Base-by-base conservation (phyloP, 306 rosid species). In the Cicer cuneatum region DNA sequence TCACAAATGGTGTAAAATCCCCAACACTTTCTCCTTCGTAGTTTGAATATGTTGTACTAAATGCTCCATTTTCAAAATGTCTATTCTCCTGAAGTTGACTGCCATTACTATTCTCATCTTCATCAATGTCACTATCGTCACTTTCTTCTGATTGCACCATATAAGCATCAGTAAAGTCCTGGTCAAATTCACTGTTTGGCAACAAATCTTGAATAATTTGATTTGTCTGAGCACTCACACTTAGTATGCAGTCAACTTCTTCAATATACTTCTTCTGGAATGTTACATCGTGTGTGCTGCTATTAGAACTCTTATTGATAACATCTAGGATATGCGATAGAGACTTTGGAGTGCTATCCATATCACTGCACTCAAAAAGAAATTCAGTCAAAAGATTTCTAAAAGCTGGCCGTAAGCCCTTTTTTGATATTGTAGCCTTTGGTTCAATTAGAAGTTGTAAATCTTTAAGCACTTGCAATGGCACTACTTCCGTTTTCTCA, bases 111-210 rank as follows among this genome's bases (percentile, higher is more conserved):
- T 69, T 35, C 16, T 66, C 87, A 68, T 72, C 48, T 19, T 51
- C 74, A 74, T 72, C 80, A 40, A 37, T 16, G 54, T 29, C 61
- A n/a, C 78, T 81, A 29, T 83, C 85, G 18, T 86, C 95, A 77
- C 90, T 85, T 57, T 91, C 96, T 77, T 84, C 92, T 49, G 84
- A 61, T 66, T 84, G 83, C 67, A 91, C 96, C 82, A 79, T 75
- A 85, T 94, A 94, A 5, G 93, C 96, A 65, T 90, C 91, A 42
- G 49, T 45, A 42, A 88, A 94, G 51, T 91, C 90, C 67, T 77
- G 41, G 66, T 85, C 90, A 62, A 91, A 88, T 41, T 81, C 80
- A 81, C 43, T 67, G 37, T 74, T 84, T 39, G 93, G 91, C 33
- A 87, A 75, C 65, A 82, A 77, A 81, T 90, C 90, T 77, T 80